Base-by-base conservation (phyloP, 805 yeast genomes). In the Kluyveromyces wickerhamii region DNA sequence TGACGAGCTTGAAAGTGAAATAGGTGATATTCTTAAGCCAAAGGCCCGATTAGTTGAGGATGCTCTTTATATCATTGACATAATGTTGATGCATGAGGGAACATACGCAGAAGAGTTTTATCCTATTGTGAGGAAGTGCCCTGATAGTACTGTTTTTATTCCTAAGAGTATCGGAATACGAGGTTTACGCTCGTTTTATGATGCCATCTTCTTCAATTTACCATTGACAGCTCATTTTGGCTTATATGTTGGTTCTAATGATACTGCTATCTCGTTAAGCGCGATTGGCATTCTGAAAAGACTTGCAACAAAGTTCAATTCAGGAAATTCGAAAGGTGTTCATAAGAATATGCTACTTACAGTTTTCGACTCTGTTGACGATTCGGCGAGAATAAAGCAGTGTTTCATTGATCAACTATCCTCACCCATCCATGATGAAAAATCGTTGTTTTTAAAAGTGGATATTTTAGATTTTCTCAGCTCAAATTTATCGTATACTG, bases 141-240 rank as follows among this genome's bases (percentile, higher is more conserved):
- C 38, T 2, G 52, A 47, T 15, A 21, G 20, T 7, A 43, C 42
- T 5, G 52, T 44, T 25, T 56, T 52, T 28, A 37, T 54, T 4
- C 63, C 67, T 4, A 48, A 55, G 12, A 49, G 55, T 34, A 47
- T 49, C 32, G 79, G 82, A 5, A 67, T 77, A 2, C 77, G 71
- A 45, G 87, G 84, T 0, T 51, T 78, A 6, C 59, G 70, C 10
- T 70, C 81, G 3, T 82, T 83, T 44, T 76, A 67, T 48, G 94
- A 85, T 48, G 79, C 88, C 0, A 60, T 88, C 7, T 59, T 83
- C 16, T 75, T 77, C 54, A 72, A 82, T 41, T 59, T 87, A n/a
- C 72, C 86, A 0, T 60, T 82, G 7, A 68, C 88, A 15, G 83
- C 84, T 0, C 82, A 82, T 42, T 54, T 87, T 29, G 81, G 92